These are phyloP conservation scores for Pseudonitzschia multiseries DNA, from an alignment of 108 stramenopile species.

Conservation along the genomic window DNA sequence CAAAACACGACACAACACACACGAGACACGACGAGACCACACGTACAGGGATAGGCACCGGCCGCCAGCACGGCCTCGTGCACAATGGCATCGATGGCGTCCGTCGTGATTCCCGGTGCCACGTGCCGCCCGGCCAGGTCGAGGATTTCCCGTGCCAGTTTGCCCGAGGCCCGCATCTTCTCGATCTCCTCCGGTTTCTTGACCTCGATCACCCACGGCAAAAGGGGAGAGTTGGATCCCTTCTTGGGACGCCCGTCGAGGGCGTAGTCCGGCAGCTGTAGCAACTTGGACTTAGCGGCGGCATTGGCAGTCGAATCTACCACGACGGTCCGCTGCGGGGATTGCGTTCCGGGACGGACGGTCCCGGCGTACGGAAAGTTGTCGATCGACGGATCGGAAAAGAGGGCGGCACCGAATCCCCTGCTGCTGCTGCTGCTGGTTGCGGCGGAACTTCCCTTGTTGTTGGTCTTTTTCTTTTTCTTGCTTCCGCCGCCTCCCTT, in stretches of 20 bases:
- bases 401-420: constrained; percentile 16
- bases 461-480: constrained; percentile 17
- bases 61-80: constrained; percentile 80
- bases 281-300: too few relatives aligned
- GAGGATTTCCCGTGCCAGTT: constrained; percentile 87
- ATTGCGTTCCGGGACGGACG: constrained; percentile 66
- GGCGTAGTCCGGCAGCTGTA: constrained; percentile 75
- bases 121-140: constrained; percentile 90
- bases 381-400: not conserved
- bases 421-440: too few relatives aligned
- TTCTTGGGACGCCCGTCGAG: constrained; percentile 68
- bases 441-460: not conserved
- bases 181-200: constrained; percentile 88
- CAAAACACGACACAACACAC: not conserved
- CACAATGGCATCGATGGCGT: constrained; percentile 93
- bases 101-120: constrained; percentile 81
- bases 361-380: constrained; percentile 73
- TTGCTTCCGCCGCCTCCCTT: not conserved
- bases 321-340: constrained; percentile 61
- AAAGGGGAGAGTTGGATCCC: constrained; percentile 26
- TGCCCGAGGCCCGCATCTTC: constrained; percentile 89
- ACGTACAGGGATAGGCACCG: constrained; percentile 19
- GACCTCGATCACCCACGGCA: constrained; percentile 88
- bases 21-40: not conserved
- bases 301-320: too few relatives aligned